Evolutionary conservation across 176 grass and related monocot species (phyloP).

Genomic region (Pontederia paniculata): DNA sequence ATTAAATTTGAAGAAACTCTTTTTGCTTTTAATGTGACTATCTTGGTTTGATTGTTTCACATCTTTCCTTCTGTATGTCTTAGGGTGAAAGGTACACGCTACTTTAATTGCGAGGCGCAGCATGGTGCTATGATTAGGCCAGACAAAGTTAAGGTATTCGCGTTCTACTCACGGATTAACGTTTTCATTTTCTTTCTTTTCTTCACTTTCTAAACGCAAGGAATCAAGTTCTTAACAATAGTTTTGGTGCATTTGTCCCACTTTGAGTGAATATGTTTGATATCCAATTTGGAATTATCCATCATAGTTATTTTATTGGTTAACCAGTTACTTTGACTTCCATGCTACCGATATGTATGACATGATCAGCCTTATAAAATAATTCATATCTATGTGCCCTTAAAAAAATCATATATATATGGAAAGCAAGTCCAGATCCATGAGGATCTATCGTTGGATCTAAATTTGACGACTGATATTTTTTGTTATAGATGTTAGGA

Average conservation of each 20-base stretch:
- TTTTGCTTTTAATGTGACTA: slow-evolving; percentile 1
- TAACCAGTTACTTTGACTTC: too few relatives aligned
- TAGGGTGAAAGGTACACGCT: slow-evolving; percentile 76
- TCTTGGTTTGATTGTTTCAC: not conserved
- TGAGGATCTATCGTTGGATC: too few relatives aligned
- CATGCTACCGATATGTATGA: too few relatives aligned
- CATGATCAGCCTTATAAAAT: too few relatives aligned
- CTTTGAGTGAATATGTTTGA: too few relatives aligned
- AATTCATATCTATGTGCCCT: too few relatives aligned
- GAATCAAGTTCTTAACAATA: not conserved
- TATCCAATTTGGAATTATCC: too few relatives aligned
- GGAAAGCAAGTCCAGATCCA: too few relatives aligned
- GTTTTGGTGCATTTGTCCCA: not conserved
- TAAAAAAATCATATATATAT: too few relatives aligned
- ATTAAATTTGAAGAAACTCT: not conserved
- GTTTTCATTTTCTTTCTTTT: not conserved
- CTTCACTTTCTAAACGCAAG: not conserved
- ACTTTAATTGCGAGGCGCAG: slow-evolving; percentile 70
- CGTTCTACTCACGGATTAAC: not conserved
- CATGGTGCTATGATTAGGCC: slow-evolving; percentile 85
- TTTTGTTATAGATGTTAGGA: too few relatives aligned
- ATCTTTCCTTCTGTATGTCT: slow-evolving; percentile 14
- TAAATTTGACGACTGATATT: too few relatives aligned
- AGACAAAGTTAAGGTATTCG: slow-evolving; percentile 86
- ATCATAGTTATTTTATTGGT: too few relatives aligned